Evolutionary conservation across 106 monocot genomes (phyloP).

Genomic region (Ottelia alismoides): DNA sequence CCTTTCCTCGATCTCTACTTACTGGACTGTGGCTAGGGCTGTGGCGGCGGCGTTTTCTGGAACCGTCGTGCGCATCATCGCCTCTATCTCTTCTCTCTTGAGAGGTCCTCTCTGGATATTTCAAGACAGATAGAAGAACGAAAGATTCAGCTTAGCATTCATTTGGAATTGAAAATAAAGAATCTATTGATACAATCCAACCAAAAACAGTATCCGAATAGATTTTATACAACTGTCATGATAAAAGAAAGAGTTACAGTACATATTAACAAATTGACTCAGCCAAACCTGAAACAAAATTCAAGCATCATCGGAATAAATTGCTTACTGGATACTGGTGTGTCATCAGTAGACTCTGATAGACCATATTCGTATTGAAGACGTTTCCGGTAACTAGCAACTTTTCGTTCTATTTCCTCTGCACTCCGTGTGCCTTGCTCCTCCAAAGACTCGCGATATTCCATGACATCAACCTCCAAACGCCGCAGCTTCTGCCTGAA

Average conservation of each 20-base stretch:
- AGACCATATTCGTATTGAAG: conserved; percentile 83
- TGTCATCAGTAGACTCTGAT: conserved; percentile 37
- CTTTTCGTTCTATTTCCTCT: conserved; percentile 86
- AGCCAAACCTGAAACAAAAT: neutral
- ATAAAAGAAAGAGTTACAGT: neutral
- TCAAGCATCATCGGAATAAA: neutral
- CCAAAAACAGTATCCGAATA: neutral
- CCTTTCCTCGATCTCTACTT: conserved; percentile 32
- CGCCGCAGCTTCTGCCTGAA: conserved; percentile 74
- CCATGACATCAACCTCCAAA: conserved; percentile 91
- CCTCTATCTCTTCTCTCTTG: conserved; percentile 44
- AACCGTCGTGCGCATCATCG: conserved; percentile 32
- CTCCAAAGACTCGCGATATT: conserved; percentile 90
- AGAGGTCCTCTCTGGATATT: conserved; percentile 39
- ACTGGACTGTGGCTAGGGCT: conserved; percentile 69
- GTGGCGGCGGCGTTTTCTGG: conserved; percentile 62
- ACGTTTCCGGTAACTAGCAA: conserved; percentile 48
- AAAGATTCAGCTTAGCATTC: no score
- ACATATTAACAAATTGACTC: neutral
- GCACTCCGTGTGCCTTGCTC: conserved; percentile 50
- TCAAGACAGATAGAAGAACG: neutral
- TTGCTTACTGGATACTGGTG: conserved; percentile 17
- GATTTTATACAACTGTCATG: neutral
- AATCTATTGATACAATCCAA: neutral
- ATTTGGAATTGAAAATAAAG: neutral